Evolutionary conservation across 192 early-diverging fungal species (phyloP).

Genomic region (Linderina pennispora): DNA sequence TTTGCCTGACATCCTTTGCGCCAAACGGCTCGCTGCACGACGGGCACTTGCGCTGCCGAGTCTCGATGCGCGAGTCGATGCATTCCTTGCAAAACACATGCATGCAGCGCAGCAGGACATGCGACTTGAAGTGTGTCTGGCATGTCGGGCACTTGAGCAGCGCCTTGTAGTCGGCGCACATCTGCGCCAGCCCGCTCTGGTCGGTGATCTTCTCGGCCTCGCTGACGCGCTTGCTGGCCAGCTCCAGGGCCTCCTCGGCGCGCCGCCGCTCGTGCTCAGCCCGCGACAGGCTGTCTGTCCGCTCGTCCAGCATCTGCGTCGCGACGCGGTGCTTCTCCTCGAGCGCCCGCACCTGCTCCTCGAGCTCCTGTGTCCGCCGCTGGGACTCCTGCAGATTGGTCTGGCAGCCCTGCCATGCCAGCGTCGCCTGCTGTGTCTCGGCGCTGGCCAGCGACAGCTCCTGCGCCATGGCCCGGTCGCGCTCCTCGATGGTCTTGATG

Average conservation of each 20-base stretch:
- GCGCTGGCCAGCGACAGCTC: conserved; percentile 65
- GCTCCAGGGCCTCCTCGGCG: conserved; percentile 63
- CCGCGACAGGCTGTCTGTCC: conserved; percentile 52
- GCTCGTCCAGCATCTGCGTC: conserved; percentile 56
- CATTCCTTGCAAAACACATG: conserved; percentile 95
- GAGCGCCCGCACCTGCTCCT: conserved; percentile 49
- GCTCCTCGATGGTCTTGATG: conserved; percentile 73
- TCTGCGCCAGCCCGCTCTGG: conserved; percentile 42
- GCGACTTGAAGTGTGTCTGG: conserved; percentile 77
- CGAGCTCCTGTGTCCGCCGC: conserved; percentile 48
- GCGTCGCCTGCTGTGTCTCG: conserved; percentile 53
- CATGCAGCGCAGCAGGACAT: conserved; percentile 82
- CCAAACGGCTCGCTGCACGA: conserved; percentile 85
- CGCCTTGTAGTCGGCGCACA: conserved; percentile 57
- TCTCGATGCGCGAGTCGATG: conserved; percentile 77
- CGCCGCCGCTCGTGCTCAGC: conserved; percentile 54
- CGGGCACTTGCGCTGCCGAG: conserved; percentile 91
- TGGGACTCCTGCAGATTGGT: conserved; percentile 59
- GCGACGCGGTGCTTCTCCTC: conserved; percentile 36
- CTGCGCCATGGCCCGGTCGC: conserved; percentile 59
- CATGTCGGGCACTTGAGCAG: conserved; percentile 89
- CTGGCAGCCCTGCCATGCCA: conserved; percentile 50
- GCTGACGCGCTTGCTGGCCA: conserved; percentile 52
- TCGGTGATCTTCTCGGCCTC: conserved; percentile 52
- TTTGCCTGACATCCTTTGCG: conserved; percentile 68